A percentile compares a stretch with the other conserved stretches of the same genome.
phyloP scores from a whole-genome alignment of 805 yeast species.

The Kurtzmaniella cleridarum region DNA sequence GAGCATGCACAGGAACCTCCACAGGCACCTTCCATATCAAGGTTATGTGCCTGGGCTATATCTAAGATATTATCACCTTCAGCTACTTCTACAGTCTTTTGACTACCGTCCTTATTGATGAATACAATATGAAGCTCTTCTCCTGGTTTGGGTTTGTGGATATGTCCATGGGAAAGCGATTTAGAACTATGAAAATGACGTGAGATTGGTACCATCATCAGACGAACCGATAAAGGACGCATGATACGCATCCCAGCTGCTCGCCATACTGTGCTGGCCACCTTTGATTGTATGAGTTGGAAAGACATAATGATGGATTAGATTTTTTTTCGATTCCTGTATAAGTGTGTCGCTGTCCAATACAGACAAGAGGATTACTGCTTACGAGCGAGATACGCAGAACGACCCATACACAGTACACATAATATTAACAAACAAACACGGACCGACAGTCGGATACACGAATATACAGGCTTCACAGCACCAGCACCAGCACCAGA shows the following conservation, averaged over 20 bases:
- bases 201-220: neutral
- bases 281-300: no score
- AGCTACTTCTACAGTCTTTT: slow-evolving; percentile 74
- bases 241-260: neutral
- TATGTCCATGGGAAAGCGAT: slow-evolving; percentile 63
- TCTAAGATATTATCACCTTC: slow-evolving; percentile 91
- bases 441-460: no score
- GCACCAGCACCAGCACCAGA: no score
- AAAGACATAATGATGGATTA: no score
- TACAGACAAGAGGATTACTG: no score
- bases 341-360: no score
- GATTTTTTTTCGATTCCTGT: no score
- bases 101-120: slow-evolving; percentile 87
- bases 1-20: slow-evolving; percentile 99
- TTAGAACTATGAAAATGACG: slow-evolving; percentile 14
- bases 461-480: no score
- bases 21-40: slow-evolving; percentile 98
- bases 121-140: slow-evolving; percentile 81
- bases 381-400: no score
- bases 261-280: neutral
- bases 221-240: neutral
- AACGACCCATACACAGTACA: no score
- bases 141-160: slow-evolving; percentile 88
- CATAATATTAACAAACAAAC: no score
- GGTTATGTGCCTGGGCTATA: slow-evolving; percentile 87